These are phyloP conservation scores for Ogataea henricii DNA, from an alignment of 805 yeast species.

Conservation along the genomic window DNA sequence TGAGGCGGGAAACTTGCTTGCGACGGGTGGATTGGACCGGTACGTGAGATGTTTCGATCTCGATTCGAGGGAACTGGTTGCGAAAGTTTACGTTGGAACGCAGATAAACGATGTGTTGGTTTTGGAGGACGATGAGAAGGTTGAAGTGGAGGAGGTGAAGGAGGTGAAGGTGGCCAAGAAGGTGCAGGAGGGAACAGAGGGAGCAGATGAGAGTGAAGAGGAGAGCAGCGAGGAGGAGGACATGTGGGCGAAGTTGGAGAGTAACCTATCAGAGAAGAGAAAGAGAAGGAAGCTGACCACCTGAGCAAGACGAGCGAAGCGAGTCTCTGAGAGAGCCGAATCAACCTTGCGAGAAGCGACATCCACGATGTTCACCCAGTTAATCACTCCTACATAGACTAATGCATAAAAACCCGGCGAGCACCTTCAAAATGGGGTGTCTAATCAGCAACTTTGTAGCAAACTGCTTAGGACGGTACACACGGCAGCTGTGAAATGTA, in stretches of 20 bases:
- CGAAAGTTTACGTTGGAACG: conserved; percentile 75
- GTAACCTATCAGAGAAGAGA: conserved; percentile 27
- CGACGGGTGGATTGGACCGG: conserved; percentile 85
- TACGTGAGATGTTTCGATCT: conserved; percentile 78
- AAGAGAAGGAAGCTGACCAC: conserved; percentile 30
- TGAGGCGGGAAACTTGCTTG: conserved; percentile 47
- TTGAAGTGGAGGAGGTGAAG: conserved; percentile 31
- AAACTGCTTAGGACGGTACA: no score
- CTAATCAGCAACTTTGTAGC: no score
- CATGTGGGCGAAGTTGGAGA: conserved; percentile 35
- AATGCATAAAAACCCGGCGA: no score
- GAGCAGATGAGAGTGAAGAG: conserved; percentile 35
- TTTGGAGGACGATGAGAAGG: conserved; percentile 44
- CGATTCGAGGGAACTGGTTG: conserved; percentile 56
- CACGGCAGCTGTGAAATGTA: no score
- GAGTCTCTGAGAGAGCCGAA: no score
- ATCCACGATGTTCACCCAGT: no score
- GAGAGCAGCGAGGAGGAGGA: conserved; percentile 37
- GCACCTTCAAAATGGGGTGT: no score
- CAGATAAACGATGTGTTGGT: conserved; percentile 59
- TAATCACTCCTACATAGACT: no score
- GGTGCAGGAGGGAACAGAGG: conserved; percentile 40
- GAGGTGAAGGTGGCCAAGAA: conserved; percentile 21
- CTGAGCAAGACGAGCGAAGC: not conserved
- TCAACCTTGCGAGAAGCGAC: no score